Evolutionary conservation across 768 basidiomycete genomes (phyloP).

Genomic region (Trametes cinnabarina): DNA sequence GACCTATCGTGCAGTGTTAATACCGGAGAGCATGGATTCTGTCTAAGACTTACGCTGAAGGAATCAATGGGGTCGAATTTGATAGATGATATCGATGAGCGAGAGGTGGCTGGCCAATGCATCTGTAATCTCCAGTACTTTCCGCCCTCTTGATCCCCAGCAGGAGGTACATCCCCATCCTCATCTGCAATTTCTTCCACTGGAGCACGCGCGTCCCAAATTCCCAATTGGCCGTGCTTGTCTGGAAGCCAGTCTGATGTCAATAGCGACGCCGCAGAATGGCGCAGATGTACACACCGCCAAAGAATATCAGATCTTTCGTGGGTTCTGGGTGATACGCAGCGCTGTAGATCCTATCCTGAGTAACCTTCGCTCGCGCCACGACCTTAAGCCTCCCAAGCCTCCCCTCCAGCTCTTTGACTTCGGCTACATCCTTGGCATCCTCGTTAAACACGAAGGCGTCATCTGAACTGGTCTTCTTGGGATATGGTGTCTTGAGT

Average conservation of each 20-base stretch:
- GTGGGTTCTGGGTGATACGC: conserved; percentile 78
- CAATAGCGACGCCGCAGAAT: neutral
- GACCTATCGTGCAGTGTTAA: conserved; percentile 42
- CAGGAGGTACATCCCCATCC: conserved; percentile 43
- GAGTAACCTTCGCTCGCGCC: conserved; percentile 77
- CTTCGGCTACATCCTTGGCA: conserved; percentile 46
- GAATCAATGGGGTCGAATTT: conserved; percentile 75
- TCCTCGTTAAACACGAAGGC: conserved; percentile 50
- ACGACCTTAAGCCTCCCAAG: conserved; percentile 61
- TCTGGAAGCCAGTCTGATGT: conserved; percentile 46
- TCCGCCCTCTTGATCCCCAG: conserved; percentile 54
- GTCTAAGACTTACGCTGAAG: conserved; percentile 53
- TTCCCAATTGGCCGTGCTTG: conserved; percentile 78
- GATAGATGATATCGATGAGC: conserved; percentile 76
- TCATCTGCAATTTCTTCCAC: conserved; percentile 65
- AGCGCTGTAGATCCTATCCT: conserved; percentile 71
- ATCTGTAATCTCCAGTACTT: conserved; percentile 77
- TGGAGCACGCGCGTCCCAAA: conserved; percentile 82
- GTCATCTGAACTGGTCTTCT: conserved; percentile 45
- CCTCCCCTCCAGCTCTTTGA: conserved; percentile 51
- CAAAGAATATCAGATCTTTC: conserved; percentile 86
- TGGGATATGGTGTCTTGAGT: conserved; percentile 36
- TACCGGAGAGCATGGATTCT: neutral
- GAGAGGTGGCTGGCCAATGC: conserved; percentile 81
- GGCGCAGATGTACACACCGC: conserved; percentile 45